Evolutionary conservation across 2,329 filamentous ascomycete genomes (phyloP).

Genomic region (Nemania sp.): DNA sequence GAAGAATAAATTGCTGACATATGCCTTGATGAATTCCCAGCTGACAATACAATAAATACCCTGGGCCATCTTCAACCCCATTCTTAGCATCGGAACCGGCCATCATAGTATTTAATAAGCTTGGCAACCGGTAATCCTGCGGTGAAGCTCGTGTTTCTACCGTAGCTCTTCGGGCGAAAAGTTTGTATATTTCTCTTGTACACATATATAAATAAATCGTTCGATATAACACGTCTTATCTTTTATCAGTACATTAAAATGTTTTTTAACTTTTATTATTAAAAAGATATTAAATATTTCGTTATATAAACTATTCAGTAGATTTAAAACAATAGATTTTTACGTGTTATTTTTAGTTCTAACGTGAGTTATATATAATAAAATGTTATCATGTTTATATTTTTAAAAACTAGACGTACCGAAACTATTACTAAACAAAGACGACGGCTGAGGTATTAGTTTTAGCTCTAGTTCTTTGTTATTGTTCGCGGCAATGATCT

Average conservation of each 20-base stretch:
- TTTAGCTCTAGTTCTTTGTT: too few species aligned
- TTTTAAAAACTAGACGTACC: constrained; percentile 3
- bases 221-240: background rate
- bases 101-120: too few species aligned
- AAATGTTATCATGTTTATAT: too few species aligned
- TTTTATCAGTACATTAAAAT: background rate
- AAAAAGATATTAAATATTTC: background rate
- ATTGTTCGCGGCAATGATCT: background rate
- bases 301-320: background rate
- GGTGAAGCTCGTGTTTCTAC: constrained; percentile 9
- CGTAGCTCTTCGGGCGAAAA: constrained; percentile 20
- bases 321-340: background rate
- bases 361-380: too few species aligned
- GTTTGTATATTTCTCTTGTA: background rate
- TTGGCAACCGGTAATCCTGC: background rate
- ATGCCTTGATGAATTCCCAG: too few species aligned
- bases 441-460: too few species aligned
- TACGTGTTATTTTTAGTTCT: constrained; percentile 1
- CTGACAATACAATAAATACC: too few species aligned
- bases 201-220: constrained; percentile 8
- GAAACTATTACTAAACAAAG: background rate
- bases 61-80: too few species aligned
- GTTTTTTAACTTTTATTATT: background rate
- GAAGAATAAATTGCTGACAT: too few species aligned
- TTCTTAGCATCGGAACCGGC: too few species aligned